Evolutionary conservation across 805 yeast species (phyloP).

Genomic region (Danielia reshetovae): DNA sequence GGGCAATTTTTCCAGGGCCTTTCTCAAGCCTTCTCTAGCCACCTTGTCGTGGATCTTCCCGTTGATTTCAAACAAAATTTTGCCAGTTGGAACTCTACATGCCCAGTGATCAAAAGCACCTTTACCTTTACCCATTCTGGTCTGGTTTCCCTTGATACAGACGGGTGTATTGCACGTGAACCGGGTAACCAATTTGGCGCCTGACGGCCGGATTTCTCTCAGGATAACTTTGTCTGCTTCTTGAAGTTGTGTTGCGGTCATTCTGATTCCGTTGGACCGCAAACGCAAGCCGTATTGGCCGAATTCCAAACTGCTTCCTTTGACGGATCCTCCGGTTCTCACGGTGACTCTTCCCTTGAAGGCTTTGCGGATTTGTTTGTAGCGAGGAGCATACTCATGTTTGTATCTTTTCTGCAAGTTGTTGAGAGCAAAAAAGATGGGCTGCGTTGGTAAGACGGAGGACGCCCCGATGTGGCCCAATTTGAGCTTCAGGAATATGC

Average conservation of each 20-base stretch:
- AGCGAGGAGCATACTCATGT: conserved; percentile 78
- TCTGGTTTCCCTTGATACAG: conserved; percentile 94
- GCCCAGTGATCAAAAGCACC: conserved; percentile 98
- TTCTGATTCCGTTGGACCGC: conserved; percentile 80
- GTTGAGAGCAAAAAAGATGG: conserved; percentile 1
- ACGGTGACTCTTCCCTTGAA: conserved; percentile 94
- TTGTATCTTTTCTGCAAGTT: conserved; percentile 36
- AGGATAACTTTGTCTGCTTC: conserved; percentile 86
- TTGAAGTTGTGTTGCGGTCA: conserved; percentile 81
- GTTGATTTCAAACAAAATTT: conserved; percentile 82
- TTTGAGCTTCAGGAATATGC: conserved; percentile 1
- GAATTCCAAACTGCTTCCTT: conserved; percentile 77
- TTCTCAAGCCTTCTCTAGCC: conserved; percentile 85
- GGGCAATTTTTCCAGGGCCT: conserved; percentile 89
- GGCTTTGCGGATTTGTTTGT: conserved; percentile 62
- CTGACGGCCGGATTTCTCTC: conserved; percentile 77
- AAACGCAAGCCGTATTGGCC: conserved; percentile 87
- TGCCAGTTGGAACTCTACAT: conserved; percentile 92
- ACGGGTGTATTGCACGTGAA: conserved; percentile 83
- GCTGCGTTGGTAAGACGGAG: background rate
- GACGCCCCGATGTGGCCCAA: background rate
- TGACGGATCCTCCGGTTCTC: conserved; percentile 88
- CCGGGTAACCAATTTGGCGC: conserved; percentile 75
- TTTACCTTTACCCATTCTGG: conserved; percentile 99
- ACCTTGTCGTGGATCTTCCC: conserved; percentile 79